Evolutionary conservation across 179 eudicot species (phyloP).

Genomic region (Sideroxylon spinosum): DNA sequence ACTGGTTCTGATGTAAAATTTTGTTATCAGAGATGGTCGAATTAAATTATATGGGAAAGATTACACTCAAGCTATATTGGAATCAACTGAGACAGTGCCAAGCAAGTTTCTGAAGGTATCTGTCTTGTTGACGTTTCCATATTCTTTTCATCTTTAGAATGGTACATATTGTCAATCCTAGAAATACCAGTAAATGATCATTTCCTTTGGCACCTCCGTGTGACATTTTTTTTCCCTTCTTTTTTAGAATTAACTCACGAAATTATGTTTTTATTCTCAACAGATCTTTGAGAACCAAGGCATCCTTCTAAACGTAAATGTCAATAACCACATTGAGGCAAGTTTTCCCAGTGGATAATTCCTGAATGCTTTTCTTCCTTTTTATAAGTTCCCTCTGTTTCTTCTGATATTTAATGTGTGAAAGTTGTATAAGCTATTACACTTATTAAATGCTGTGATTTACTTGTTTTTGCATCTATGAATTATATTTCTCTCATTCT

Average conservation of each 20-base stretch:
- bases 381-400: background rate
- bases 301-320: constrained; percentile 64
- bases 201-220: background rate
- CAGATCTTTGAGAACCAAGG: constrained; percentile 79
- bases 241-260: constrained; percentile 7
- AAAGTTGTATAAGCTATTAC: background rate
- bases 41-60: constrained; percentile 78
- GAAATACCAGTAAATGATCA: background rate
- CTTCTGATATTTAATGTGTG: background rate
- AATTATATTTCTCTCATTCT: background rate
- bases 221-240: background rate
- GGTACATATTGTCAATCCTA: background rate
- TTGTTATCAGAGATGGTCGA: constrained; percentile 61
- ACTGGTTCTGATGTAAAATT: background rate
- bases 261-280: constrained; percentile 24
- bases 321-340: constrained; percentile 77
- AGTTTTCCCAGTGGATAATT: constrained; percentile 16
- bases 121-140: background rate
- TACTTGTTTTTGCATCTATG: background rate
- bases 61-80: constrained; percentile 65
- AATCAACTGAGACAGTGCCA: constrained; percentile 53
- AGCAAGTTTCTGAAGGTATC: constrained; percentile 82
- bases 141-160: background rate
- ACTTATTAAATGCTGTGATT: background rate
- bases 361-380: background rate